phyloP scores from a whole-genome alignment of 352 stramenopile genomes.

The Phytophthora melonis region DNA sequence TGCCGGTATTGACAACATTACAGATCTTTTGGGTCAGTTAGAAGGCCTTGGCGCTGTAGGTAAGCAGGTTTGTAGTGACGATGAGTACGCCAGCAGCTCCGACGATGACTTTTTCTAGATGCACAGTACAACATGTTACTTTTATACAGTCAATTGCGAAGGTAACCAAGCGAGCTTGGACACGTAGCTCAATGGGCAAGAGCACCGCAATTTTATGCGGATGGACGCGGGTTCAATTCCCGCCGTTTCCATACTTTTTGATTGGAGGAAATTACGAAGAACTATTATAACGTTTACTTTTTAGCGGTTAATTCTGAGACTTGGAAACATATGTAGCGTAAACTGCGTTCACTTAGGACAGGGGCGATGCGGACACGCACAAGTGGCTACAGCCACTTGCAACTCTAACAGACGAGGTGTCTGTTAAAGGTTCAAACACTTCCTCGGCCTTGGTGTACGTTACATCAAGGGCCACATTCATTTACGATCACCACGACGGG shows the following conservation, averaged over 20 bases:
- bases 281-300: constrained; percentile 1
- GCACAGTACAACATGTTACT: not conserved
- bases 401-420: too few relatives aligned
- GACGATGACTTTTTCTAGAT: constrained; percentile 1
- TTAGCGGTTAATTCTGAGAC: not conserved
- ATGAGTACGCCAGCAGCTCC: constrained; percentile 2
- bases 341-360: not conserved
- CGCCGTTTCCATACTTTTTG: constrained; percentile 3
- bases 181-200: constrained; percentile 13
- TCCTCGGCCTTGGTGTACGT: too few relatives aligned
- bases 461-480: too few relatives aligned
- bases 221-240: constrained; percentile 8
- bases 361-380: not conserved
- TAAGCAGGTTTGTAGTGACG: not conserved
- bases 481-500: too few relatives aligned
- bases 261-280: constrained; percentile 1
- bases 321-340: not conserved
- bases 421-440: too few relatives aligned
- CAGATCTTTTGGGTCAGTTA: not conserved
- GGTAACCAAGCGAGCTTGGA: constrained; percentile 16
- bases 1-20: constrained; percentile 1
- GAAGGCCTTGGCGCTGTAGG: not conserved
- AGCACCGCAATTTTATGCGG: constrained; percentile 9
- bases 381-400: too few relatives aligned
- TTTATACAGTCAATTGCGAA: constrained; percentile 4